Evolutionary conservation across 805 yeast species (phyloP).

Genomic region (Wickerhamomyces chambardii): DNA sequence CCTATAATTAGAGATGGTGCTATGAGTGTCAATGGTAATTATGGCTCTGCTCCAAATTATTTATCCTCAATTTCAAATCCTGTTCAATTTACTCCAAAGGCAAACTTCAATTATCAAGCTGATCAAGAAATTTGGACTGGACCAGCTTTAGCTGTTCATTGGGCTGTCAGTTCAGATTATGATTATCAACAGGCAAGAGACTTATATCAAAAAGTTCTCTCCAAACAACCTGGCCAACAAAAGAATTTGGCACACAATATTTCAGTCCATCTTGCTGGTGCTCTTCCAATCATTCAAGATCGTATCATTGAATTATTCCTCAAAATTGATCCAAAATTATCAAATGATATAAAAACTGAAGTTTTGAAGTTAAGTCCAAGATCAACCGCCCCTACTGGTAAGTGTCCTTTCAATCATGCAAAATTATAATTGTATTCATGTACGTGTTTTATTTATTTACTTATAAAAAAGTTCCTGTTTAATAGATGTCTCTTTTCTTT

Average conservation of each 20-base stretch:
- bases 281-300: conserved; percentile 71
- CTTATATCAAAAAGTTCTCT: conserved; percentile 66
- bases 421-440: no score
- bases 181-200: conserved; percentile 75
- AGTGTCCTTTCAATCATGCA: background rate
- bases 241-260: conserved; percentile 76
- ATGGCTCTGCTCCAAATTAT: conserved; percentile 74
- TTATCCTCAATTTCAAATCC: conserved; percentile 37
- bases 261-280: conserved; percentile 62
- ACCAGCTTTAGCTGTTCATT: conserved; percentile 78
- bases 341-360: conserved; percentile 58
- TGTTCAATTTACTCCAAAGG: conserved; percentile 16
- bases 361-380: conserved; percentile 31
- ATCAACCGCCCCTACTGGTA: background rate
- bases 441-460: no score
- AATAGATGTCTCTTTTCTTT: no score
- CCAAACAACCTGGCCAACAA: conserved; percentile 76
- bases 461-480: no score
- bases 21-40: conserved; percentile 60
- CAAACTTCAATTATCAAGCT: conserved; percentile 32
- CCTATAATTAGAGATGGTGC: conserved; percentile 84
- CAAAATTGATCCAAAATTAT: conserved; percentile 64
- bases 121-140: conserved; percentile 80
- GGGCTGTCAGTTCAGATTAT: conserved; percentile 59
- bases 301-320: conserved; percentile 68